Evolutionary conservation across 73 alveolate species (phyloP).

Genomic region (Stentor roeselii): DNA sequence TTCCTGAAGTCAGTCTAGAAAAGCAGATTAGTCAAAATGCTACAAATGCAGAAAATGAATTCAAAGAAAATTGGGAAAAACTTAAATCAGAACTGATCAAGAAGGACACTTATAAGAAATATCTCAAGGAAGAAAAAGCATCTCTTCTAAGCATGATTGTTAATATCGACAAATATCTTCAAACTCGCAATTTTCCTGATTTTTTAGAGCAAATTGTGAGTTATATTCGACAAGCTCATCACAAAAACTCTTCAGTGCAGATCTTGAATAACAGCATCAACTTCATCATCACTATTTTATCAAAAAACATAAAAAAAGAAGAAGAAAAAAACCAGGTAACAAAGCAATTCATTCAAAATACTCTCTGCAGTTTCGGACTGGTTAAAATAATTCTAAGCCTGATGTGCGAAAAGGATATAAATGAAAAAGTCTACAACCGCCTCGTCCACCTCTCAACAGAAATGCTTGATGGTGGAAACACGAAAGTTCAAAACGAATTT

Average conservation of each 20-base stretch:
- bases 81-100: not conserved
- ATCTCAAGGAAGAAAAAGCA: not conserved
- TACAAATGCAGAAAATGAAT: too few species aligned
- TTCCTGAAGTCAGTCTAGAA: too few species aligned
- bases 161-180: not conserved
- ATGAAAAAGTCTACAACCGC: slow-evolving; percentile 35
- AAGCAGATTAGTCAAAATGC: too few species aligned
- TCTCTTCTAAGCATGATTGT: not conserved
- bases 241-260: not conserved
- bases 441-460: slow-evolving; percentile 34
- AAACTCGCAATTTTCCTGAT: not conserved
- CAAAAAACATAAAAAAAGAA: not conserved
- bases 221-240: not conserved
- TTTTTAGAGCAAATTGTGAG: not conserved
- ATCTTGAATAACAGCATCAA: not conserved
- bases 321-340: slow-evolving; percentile 2
- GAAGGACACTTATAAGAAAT: not conserved
- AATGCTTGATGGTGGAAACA: slow-evolving; percentile 46
- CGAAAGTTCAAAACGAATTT: slow-evolving; percentile 41
- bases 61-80: not conserved
- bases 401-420: slow-evolving; percentile 38
- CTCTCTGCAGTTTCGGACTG: slow-evolving; percentile 42
- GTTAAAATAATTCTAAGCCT: slow-evolving; percentile 42
- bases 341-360: slow-evolving; percentile 35
- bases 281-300: not conserved